Evolutionary conservation across 257 asterid genomes (phyloP), one percentile per base, ranked within the genome.

Genomic region (Jasminum sambac): DNA sequence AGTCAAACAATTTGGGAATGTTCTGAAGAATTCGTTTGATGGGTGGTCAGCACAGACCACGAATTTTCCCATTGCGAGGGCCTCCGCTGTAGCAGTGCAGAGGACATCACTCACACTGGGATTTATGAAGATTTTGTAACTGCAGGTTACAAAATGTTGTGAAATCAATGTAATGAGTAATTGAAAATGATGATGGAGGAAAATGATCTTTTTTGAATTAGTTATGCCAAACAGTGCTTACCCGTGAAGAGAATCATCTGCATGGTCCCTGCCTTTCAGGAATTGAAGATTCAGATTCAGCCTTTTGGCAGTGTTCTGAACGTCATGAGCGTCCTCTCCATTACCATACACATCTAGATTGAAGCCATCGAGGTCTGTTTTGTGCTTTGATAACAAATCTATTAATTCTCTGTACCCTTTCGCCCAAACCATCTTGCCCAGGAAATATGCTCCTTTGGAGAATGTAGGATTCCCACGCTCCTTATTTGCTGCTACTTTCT

Each of bases 391-490:
- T 71, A 95, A 72, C 81, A 95, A 84, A 78, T 95, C 96, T 74
- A 91, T 89, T 86, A 95, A 75, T 86, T 95, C 99, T 78, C 81
- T 85, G 59, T 95, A 91, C 67, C 99, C 99, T 84, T 95, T 95
- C 23, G 99, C 99, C 99, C 99, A 95, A 57, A 95, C 99, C 98
- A 95, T 88, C 91, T 95, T 95, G 78, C 98, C 98, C 38, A 91
- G 67, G 85, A 95, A 95, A 84, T 95, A 95, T 46, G 99, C 98
- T 75, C 99, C 99, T 83, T 90, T 88, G 8, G 94, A 86, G 78
- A 95, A 95, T 43, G 84, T 73, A 73, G 76, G 88, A 78, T 90
- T 87, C 52, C 99, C 98, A 25, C 76, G 84, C 85, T 87, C 97
- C 73, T 84, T 81, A 30, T 91, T 96, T 43, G 85, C 91, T 21